These are phyloP conservation scores for Mrakiaceae sp. DNA, from an alignment of 1,284 basidiomycete species.

Conservation along the genomic window DNA sequence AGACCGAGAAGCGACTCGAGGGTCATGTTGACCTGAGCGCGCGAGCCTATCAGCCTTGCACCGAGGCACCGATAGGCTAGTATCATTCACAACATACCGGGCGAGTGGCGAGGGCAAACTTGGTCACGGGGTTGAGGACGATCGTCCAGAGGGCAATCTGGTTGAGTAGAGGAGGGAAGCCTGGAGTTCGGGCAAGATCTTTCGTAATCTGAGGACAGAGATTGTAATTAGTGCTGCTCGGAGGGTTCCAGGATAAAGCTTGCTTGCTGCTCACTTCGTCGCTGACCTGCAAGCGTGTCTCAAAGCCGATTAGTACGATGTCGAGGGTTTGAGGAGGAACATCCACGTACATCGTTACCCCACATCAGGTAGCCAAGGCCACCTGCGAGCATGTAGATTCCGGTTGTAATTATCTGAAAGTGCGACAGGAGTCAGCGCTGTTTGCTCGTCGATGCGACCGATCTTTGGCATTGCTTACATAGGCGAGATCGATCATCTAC, in stretches of 20 bases:
- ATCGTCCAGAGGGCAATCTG: constrained; percentile 76
- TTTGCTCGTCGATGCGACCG: not conserved
- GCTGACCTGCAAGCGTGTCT: too few relatives aligned
- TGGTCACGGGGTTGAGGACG: constrained; percentile 74
- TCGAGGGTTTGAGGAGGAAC: not conserved
- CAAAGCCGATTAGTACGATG: too few relatives aligned
- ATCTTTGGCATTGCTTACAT: constrained; percentile 22
- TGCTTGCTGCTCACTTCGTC: too few relatives aligned
- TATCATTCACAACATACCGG: constrained; percentile 46
- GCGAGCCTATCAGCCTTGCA: constrained; percentile 5
- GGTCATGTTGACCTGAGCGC: constrained; percentile 56
- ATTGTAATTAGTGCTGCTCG: too few relatives aligned
- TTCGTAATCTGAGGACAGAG: constrained; percentile 57
- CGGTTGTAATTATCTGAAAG: constrained; percentile 56
- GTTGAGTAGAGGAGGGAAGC: constrained; percentile 65
- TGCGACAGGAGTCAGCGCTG: not conserved
- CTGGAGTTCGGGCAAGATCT: constrained; percentile 63
- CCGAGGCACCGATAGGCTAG: not conserved
- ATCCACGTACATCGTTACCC: constrained; percentile 47
- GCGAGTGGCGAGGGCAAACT: constrained; percentile 74
- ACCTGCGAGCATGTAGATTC: constrained; percentile 68
- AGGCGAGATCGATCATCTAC: constrained; percentile 29
- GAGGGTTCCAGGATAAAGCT: too few relatives aligned
- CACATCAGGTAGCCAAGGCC: constrained; percentile 88
- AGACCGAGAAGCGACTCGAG: constrained; percentile 63